phyloP scores from a whole-genome alignment of 345 rosid genomes.

The Laguncularia racemosa region DNA sequence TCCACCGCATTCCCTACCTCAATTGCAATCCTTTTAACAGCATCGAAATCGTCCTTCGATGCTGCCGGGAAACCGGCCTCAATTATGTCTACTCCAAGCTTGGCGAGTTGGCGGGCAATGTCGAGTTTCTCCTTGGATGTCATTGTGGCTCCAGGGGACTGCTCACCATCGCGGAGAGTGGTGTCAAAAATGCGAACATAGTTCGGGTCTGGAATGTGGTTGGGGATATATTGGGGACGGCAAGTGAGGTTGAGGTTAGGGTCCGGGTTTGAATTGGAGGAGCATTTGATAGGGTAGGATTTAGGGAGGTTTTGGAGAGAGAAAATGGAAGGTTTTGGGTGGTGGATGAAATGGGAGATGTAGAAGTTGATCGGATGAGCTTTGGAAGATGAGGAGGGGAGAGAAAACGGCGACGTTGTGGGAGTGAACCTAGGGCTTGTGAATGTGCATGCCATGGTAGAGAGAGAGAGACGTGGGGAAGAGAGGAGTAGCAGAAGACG shows the following conservation, averaged over 20 bases:
- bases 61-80: slow-evolving; percentile 95
- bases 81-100: slow-evolving; percentile 84
- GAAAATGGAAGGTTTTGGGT: background rate
- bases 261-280: slow-evolving; percentile 7
- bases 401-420: slow-evolving; percentile 1
- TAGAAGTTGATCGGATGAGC: slow-evolving; percentile 13
- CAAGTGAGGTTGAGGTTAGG: slow-evolving; percentile 1
- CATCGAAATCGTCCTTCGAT: slow-evolving; percentile 88
- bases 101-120: slow-evolving; percentile 81
- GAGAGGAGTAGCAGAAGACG: no score
- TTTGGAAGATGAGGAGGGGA: slow-evolving; percentile 4
- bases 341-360: slow-evolving; percentile 11
- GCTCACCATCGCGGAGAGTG: slow-evolving; percentile 98
- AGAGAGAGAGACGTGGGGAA: no score
- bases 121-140: slow-evolving; percentile 85
- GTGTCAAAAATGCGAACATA: slow-evolving; percentile 91
- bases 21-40: slow-evolving; percentile 61
- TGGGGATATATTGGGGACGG: slow-evolving; percentile 69
- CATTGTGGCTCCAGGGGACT: slow-evolving; percentile 93
- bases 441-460: no score
- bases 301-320: slow-evolving; percentile 18
- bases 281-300: slow-evolving; percentile 7
- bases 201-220: slow-evolving; percentile 57
- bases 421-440: slow-evolving; percentile 6
- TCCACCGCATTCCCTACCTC: slow-evolving; percentile 66